Conservation (phyloP, 2,329 filamentous ascomycete species). For the Fusarium sororula region DNA sequence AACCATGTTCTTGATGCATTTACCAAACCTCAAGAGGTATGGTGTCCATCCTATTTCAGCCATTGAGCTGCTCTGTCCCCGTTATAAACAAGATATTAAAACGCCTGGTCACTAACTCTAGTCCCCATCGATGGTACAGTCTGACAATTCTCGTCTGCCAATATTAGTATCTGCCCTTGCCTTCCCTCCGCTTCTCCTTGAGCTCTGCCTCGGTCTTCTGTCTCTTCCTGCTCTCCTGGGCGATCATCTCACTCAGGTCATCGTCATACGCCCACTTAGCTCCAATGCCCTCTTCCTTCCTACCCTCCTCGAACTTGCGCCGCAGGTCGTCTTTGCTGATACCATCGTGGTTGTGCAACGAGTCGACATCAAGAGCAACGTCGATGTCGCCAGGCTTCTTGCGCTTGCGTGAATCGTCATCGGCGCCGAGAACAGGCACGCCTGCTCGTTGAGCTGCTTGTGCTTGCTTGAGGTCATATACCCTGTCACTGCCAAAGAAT, state of each 20-base stretch:
- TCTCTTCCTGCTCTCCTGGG: constrained; percentile 88
- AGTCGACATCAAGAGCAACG: constrained; percentile 88
- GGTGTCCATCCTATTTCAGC: constrained; percentile 37
- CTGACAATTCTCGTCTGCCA: not conserved
- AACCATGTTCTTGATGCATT: not conserved
- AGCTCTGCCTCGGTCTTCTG: constrained; percentile 88
- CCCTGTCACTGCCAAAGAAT: constrained; percentile 95
- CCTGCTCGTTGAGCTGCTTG: constrained; percentile 58
- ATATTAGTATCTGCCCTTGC: constrained; percentile 60
- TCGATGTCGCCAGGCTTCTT: constrained; percentile 98
- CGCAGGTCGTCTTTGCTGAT: constrained; percentile 86
- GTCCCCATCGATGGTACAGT: constrained; percentile 25
- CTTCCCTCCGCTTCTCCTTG: constrained; percentile 69
- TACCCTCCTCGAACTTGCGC: constrained; percentile 80
- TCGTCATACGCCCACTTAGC: constrained; percentile 81
- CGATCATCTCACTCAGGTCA: constrained; percentile 95
- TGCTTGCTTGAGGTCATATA: constrained; percentile 79
- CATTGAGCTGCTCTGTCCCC: constrained; percentile 24
- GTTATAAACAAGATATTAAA: constrained; percentile 34
- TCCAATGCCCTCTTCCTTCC: constrained; percentile 70
- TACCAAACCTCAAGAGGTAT: constrained; percentile 29
- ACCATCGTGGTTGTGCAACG: constrained; percentile 76
- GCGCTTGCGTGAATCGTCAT: constrained; percentile 80
- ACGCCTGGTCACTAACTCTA: constrained; percentile 25
- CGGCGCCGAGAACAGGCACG: constrained; percentile 80